Conservation (phyloP, 169 alveolate species). For the Cystoisospora suis region DNA sequence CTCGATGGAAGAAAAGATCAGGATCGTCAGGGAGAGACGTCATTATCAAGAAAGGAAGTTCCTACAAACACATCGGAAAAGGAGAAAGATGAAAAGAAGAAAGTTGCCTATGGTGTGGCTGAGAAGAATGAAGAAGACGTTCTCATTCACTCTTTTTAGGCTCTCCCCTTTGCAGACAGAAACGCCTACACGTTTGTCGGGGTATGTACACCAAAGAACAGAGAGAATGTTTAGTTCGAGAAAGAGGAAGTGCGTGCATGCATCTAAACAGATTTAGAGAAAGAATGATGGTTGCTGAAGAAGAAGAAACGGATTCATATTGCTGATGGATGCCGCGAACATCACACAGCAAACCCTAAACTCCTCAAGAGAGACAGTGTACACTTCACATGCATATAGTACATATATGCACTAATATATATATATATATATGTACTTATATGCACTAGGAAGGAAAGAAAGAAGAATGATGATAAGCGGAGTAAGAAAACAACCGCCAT, state of each 20-base stretch:
- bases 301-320: no score
- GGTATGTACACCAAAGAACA: background rate
- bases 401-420: background rate
- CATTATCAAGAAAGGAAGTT: constrained; percentile 62
- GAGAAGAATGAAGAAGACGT: no score
- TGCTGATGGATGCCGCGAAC: no score
- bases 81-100: background rate
- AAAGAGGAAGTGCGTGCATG: background rate
- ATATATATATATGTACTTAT: background rate
- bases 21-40: constrained; percentile 71
- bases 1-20: constrained; percentile 72
- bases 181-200: background rate
- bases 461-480: background rate
- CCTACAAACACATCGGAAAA: constrained; percentile 29
- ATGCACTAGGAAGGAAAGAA: background rate
- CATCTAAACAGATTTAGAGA: background rate
- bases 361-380: background rate
- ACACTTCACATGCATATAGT: background rate
- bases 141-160: no score
- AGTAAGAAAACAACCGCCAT: background rate
- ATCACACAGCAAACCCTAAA: no score
- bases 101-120: background rate
- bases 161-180: no score
- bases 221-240: background rate
- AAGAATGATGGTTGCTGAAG: background rate